Conservation (phyloP, 108 stramenopile species). For the Mayamaea pseudoterrestris region DNA sequence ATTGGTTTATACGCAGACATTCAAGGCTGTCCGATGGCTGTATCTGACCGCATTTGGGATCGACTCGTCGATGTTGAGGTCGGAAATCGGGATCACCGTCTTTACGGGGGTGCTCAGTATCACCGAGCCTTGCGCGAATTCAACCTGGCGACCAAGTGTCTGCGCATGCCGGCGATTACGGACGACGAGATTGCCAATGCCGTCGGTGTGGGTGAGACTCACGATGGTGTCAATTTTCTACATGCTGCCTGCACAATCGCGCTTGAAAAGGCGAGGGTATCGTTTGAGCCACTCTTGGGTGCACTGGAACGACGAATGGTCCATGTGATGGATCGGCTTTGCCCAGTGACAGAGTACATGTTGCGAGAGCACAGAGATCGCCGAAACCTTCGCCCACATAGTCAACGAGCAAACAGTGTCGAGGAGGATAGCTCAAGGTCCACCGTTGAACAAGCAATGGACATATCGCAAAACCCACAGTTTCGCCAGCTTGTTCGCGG, state of each 20-base stretch:
- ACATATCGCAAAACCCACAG: slow-evolving; percentile 54
- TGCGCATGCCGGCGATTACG: slow-evolving; percentile 67
- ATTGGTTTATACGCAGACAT: slow-evolving; percentile 15
- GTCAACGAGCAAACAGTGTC: too few relatives aligned
- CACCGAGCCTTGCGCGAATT: slow-evolving; percentile 84
- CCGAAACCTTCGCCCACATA: not conserved
- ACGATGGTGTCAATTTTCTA: slow-evolving; percentile 90
- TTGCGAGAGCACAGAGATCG: slow-evolving; percentile 60
- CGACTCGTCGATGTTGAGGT: slow-evolving; percentile 45
- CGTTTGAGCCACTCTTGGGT: slow-evolving; percentile 78
- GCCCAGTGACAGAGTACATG: slow-evolving; percentile 80
- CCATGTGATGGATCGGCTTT: slow-evolving; percentile 84
- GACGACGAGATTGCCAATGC: slow-evolving; percentile 94
- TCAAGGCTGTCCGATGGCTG: slow-evolving; percentile 57
- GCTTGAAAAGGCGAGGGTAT: slow-evolving; percentile 78
- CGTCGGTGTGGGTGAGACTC: slow-evolving; percentile 83
- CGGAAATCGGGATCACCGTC: slow-evolving; percentile 54
- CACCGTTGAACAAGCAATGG: slow-evolving; percentile 18
- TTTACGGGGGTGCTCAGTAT: slow-evolving; percentile 90
- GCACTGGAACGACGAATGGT: slow-evolving; percentile 43
- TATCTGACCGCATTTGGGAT: slow-evolving; percentile 63
- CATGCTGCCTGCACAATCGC: slow-evolving; percentile 88
- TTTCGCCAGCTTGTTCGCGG: slow-evolving; percentile 60
- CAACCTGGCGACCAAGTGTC: slow-evolving; percentile 70
- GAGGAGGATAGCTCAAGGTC: slow-evolving; percentile 1